Conservation (phyloP, 2,329 filamentous ascomycete genomes). For the Calonectria pauciramosa region DNA sequence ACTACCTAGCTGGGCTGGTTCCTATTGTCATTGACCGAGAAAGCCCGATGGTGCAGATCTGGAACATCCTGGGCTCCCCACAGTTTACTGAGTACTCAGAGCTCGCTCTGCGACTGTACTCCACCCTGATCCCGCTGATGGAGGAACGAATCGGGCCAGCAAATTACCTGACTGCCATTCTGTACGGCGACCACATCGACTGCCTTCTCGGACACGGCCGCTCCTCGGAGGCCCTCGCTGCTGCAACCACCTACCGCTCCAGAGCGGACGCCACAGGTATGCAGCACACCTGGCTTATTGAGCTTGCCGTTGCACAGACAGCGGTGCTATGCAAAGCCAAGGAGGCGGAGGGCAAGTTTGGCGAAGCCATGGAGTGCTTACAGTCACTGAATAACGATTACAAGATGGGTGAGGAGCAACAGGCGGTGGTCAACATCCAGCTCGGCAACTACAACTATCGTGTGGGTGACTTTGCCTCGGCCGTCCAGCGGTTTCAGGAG, state of each 20-base stretch:
- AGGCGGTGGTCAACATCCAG: slow-evolving; percentile 49
- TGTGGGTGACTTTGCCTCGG: slow-evolving; percentile 44
- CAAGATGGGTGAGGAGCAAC: slow-evolving; percentile 48
- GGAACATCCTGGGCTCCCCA: slow-evolving; percentile 47
- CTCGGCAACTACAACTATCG: slow-evolving; percentile 50
- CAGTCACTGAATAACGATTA: slow-evolving; percentile 48
- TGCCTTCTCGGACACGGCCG: slow-evolving; percentile 47
- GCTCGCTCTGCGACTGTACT: slow-evolving; percentile 49
- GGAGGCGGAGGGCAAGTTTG: slow-evolving; percentile 46
- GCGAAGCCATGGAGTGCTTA: slow-evolving; percentile 48
- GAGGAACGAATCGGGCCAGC: slow-evolving; percentile 49
- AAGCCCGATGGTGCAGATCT: slow-evolving; percentile 50
- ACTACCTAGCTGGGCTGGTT: slow-evolving; percentile 48
- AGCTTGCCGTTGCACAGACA: slow-evolving; percentile 50
- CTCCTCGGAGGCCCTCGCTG: slow-evolving; percentile 45
- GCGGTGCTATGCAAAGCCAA: slow-evolving; percentile 48
- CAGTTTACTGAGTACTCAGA: slow-evolving; percentile 52
- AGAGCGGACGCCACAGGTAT: slow-evolving; percentile 47
- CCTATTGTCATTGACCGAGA: slow-evolving; percentile 47
- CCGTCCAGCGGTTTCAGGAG: slow-evolving; percentile 48
- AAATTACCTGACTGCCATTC: slow-evolving; percentile 49
- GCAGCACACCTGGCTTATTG: slow-evolving; percentile 49
- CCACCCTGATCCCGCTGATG: slow-evolving; percentile 47
- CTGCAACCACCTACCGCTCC: slow-evolving; percentile 46
- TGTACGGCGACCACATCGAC: slow-evolving; percentile 53